Base-by-base conservation (phyloP, 2,329 filamentous ascomycete genomes). In the Sclerotinia minor region DNA sequence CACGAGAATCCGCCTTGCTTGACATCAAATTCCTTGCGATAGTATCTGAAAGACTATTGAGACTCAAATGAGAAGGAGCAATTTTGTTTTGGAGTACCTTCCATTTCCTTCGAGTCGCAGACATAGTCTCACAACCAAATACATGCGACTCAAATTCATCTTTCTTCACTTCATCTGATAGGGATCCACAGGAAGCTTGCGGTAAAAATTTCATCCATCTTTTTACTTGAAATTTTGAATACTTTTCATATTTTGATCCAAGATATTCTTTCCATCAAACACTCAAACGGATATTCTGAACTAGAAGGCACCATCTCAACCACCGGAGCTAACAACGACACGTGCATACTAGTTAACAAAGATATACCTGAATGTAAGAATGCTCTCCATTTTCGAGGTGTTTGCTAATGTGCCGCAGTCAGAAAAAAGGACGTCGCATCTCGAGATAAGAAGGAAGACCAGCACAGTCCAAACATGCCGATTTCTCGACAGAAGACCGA, bases 331-430 rank as follows among this genome's bases (percentile, higher is more conserved):
- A 7, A 5, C 2, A 1, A 21, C 19, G n/a, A 17, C 1, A 0
- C 2, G 1, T 7, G 1, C 0, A 50, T 38, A 17, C 19, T 8
- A 9, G 32, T 50, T 5, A 26, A 0, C 4, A 5, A 13, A 38
- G n/a, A 38, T 11, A 63, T 63, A 8, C 21, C 45, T 1, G 32
- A 41, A 50, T 21, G 59, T 63, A 50, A 63, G 29, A 50, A 19
- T 24, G 3, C 1, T 19, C 38, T 41, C 17, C n/a, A 35, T 21
- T 24, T 21, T 8, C 6, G 9, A 26, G 45, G 21, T 19, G 1
- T 50, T 63, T 38, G 8, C 59, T 63, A 63, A 63, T 38, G 59
- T 15, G 29, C 32, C n/a, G n/a, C 45, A 63, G 59, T 15, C 13
- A 38, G 32, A 8, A 21, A 26, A 5, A 38, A 50, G 21, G 24